Base-by-base conservation (phyloP, 1,139 yeast species). In the Suhomyces yuchorum region DNA sequence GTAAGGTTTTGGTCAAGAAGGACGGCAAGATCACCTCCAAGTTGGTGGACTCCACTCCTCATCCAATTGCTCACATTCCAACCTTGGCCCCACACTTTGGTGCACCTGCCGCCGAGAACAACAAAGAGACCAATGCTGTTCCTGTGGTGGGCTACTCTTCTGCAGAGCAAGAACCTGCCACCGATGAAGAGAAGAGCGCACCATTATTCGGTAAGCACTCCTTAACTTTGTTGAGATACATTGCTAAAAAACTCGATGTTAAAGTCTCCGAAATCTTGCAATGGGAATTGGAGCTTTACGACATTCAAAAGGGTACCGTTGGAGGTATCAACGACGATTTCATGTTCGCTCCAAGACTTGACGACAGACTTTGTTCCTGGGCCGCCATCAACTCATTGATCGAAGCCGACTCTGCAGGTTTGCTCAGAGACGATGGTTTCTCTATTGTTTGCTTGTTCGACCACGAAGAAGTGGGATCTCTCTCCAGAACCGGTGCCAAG, bases 81-180 rank as follows among this genome's bases (percentile, higher is more conserved):
- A 71, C 85, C 1, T 68, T 83, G 56, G 88, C 89, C 3, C 85
- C 84, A 4, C 88, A 83, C 67, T 83, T 83, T 57, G 88, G 87
- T 26, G 67, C 71, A 8, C 66, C 67, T 5, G 66, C 84, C 1
- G 62, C 60, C 8, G 79, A 79, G 12, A 81, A 80, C 60, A 82
- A 84, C 63, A 68, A 62, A 45, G 89, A 84, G 61, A 82, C 84
- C 15, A 78, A 81, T 56, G 80, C 84, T 34, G 82, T 82, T 11
- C 90, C 90, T 1, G 77, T 84, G 2, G 66, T 81, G 43, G 87
- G 85, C 0, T 82, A 66, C 57, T 56, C 65, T 11, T 53, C 58
- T 8, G 51, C 54, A 2, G 64, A 50, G 12, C 65, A 67, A 2
- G 73, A 63, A 6, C 63, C 62, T n/a, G 67, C 64, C 34, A 75